Percentiles rank a stretch among this genome's conserved stretches.
phyloP scores from a whole-genome alignment of 2,329 filamentous ascomycete genomes.

The Nemania sp. region DNA sequence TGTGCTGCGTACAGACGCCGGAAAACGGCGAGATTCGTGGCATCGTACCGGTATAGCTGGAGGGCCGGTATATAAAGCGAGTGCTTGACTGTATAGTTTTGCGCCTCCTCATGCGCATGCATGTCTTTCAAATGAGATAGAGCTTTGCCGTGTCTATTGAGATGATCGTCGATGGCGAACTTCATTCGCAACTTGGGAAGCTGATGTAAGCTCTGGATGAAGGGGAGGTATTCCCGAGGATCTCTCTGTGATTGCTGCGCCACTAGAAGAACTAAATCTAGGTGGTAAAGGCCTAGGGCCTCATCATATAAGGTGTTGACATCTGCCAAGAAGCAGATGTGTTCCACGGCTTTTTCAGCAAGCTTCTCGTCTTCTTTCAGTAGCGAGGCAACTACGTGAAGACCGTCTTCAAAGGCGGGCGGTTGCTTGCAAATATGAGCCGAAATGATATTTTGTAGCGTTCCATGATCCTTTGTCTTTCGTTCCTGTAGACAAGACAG shows the following conservation, averaged over 20 bases:
- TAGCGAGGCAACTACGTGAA: constrained; percentile 77
- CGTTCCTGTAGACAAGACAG: constrained; percentile 67
- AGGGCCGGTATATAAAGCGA: constrained; percentile 78
- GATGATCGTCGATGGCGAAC: constrained; percentile 87
- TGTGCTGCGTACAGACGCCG: constrained; percentile 79
- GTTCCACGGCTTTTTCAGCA: constrained; percentile 88
- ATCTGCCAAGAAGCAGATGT: constrained; percentile 96
- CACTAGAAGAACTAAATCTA: constrained; percentile 86
- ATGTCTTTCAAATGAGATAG: constrained; percentile 75
- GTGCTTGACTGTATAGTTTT: constrained; percentile 78
- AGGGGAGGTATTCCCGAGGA: constrained; percentile 92
- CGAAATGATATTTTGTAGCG: constrained; percentile 87
- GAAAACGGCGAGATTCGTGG: constrained; percentile 66
- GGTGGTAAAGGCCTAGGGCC: constrained; percentile 86
- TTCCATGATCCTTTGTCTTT: constrained; percentile 58
- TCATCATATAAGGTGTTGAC: constrained; percentile 90
- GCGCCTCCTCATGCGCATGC: constrained; percentile 75
- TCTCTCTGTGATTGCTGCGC: constrained; percentile 97
- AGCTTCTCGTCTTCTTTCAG: constrained; percentile 69
- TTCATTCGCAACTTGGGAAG: constrained; percentile 71
- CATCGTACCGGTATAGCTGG: constrained; percentile 81
- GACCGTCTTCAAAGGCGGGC: constrained; percentile 84
- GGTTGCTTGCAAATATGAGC: constrained; percentile 93
- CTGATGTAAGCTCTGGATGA: constrained; percentile 83
- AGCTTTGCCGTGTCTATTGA: constrained; percentile 77